Base-by-base conservation (phyloP, 257 asterid species). In the Solanum medicagineum region DNA sequence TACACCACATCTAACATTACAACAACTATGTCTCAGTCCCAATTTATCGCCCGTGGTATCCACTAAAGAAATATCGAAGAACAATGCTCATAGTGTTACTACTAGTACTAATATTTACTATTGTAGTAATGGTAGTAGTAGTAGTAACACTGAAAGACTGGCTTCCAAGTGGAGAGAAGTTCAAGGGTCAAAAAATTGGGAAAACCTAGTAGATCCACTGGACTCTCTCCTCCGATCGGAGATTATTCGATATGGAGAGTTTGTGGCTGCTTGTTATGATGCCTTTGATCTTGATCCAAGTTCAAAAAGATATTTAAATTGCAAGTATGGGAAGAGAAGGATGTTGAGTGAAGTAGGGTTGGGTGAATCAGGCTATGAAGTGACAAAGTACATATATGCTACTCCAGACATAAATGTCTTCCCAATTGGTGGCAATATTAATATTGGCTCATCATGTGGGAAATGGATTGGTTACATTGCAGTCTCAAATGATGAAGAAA, bases 381-480 rank as follows among this genome's bases (percentile, higher is more conserved):
- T 93, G 15, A 89, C 94, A 0, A 93, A 92, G 36, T 93, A 91
- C 81, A 88, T 93, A 14, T 93, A 93, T 59, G 96, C 94, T 14
- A 90, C 95, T 16, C 93, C 94, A 0, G 92, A 90, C 11, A 24
- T 87, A 69, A 84, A 42, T 60, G 66, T 56, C 29, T 81, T 59
- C 54, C 20, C 24, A 12, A 47, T 54, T 32, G 66, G 83, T 36
- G 47, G 66, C 17, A 66, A 82, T 26, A 75, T 4, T 75, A 75
- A 1, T 75, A 75, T 49, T 49, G 82, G 60, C 15, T 51, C 83
- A 53, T 77, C 65, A 16, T 24, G 88, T 20, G 90, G 92, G 10
- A 81, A 91, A 24, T 93, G 97, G 97, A 86, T 93, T 2, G 97
- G 97, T 0, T 93, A 93, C 29, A 91, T 92, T 3, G 95, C 95